A percentile compares a stretch with the other conserved stretches of the same genome.
These are phyloP conservation scores for Arxiozyma heterogenica DNA, from an alignment of 1,139 yeast genomes.

Conservation along the genomic window DNA sequence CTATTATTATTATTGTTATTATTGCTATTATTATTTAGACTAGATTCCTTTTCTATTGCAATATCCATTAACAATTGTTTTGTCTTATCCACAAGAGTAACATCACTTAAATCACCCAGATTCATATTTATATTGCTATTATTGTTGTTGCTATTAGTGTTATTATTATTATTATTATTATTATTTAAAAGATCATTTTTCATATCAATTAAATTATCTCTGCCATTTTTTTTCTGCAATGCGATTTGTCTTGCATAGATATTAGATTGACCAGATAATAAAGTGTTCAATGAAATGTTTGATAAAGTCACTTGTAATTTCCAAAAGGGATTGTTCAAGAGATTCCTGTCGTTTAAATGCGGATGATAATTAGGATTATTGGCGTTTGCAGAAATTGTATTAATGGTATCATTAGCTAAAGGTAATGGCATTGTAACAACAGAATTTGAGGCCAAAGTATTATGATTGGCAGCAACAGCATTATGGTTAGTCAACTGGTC, in stretches of 20 bases:
- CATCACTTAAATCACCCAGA: slow-evolving; percentile 17
- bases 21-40: slow-evolving; percentile 3
- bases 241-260: slow-evolving; percentile 92
- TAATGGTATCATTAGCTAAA: not conserved
- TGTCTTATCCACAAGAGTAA: slow-evolving; percentile 29
- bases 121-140: slow-evolving; percentile 27
- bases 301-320: slow-evolving; percentile 79
- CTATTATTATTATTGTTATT: not conserved
- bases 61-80: slow-evolving; percentile 29
- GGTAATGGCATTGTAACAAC: slow-evolving; percentile 4
- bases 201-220: slow-evolving; percentile 34
- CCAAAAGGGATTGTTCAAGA: slow-evolving; percentile 58
- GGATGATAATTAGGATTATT: slow-evolving; percentile 35
- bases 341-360: slow-evolving; percentile 37
- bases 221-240: slow-evolving; percentile 37
- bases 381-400: slow-evolving; percentile 3
- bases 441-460: not conserved
- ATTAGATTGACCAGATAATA: slow-evolving; percentile 48
- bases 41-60: slow-evolving; percentile 21
- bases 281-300: slow-evolving; percentile 65
- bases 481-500: slow-evolving; percentile 12
- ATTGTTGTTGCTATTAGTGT: slow-evolving; percentile 11
- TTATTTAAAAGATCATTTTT: not conserved
- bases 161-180: not conserved
- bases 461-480: not conserved